A percentile compares a stretch with the other conserved stretches of the same genome.
Evolutionary conservation across 2,329 filamentous ascomycete genomes (phyloP).

Genomic region (Hymenoscyphus albidus): DNA sequence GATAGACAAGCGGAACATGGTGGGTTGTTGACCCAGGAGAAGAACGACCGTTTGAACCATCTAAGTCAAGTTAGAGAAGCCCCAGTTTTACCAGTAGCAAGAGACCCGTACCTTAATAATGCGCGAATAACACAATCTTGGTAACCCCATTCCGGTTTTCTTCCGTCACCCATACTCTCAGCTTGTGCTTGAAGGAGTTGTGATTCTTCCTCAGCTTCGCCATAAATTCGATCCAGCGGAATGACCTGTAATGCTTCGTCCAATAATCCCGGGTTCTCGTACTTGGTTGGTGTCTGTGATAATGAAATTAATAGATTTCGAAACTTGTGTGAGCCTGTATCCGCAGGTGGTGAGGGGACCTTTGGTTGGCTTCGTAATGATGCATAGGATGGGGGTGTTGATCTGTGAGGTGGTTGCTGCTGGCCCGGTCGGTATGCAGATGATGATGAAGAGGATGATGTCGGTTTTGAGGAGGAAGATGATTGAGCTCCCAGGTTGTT

Average conservation of each 20-base stretch:
- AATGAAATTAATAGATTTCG: slow-evolving; percentile 79
- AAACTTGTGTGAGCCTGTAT: slow-evolving; percentile 68
- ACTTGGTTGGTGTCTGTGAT: slow-evolving; percentile 84
- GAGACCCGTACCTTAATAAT: slow-evolving; percentile 64
- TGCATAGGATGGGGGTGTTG: slow-evolving; percentile 55
- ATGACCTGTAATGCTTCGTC: slow-evolving; percentile 88
- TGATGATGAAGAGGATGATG: slow-evolving; percentile 26
- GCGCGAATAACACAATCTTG: slow-evolving; percentile 94
- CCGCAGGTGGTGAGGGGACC: slow-evolving; percentile 71
- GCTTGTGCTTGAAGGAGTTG: slow-evolving; percentile 86
- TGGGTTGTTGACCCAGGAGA: slow-evolving; percentile 95
- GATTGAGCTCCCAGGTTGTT: slow-evolving; percentile 43
- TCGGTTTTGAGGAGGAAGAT: slow-evolving; percentile 30
- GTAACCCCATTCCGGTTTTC: slow-evolving; percentile 88
- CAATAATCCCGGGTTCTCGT: slow-evolving; percentile 91
- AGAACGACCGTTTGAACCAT: slow-evolving; percentile 96
- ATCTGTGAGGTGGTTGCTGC: slow-evolving; percentile 24
- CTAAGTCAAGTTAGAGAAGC: slow-evolving; percentile 40
- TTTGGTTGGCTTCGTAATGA: slow-evolving; percentile 62
- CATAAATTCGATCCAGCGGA: slow-evolving; percentile 85
- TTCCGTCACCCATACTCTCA: slow-evolving; percentile 76
- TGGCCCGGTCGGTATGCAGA: slow-evolving; percentile 42
- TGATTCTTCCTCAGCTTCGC: slow-evolving; percentile 88
- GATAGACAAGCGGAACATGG: slow-evolving; percentile 76
- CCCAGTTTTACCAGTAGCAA: slow-evolving; percentile 13